These are phyloP conservation scores for Pythium myriotylum DNA, from an alignment of 352 stramenopile genomes.

Conservation along the genomic window DNA sequence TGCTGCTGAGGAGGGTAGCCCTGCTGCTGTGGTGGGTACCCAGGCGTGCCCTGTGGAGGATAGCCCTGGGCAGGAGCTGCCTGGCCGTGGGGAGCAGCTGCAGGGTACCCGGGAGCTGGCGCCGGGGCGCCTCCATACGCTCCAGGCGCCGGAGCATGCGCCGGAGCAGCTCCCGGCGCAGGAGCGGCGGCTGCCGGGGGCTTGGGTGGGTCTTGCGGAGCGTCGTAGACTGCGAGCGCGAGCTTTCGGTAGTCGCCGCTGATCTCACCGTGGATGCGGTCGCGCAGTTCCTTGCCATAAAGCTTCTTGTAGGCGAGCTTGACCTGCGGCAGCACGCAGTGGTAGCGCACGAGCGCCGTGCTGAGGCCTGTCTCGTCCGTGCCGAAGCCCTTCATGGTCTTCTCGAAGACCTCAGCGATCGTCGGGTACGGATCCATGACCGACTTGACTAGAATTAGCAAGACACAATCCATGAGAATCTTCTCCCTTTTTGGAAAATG, in stretches of 20 bases:
- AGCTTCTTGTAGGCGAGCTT: slow-evolving; percentile 67
- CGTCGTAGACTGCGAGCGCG: slow-evolving; percentile 63
- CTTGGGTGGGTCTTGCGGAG: slow-evolving; percentile 46
- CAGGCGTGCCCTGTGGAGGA: slow-evolving; percentile 17
- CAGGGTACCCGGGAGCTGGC: slow-evolving; percentile 1
- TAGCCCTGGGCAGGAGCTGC: slow-evolving; percentile 18
- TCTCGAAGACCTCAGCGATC: slow-evolving; percentile 65
- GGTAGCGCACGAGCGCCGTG: slow-evolving; percentile 68
- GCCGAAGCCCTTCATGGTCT: slow-evolving; percentile 70
- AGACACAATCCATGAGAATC: too few species aligned
- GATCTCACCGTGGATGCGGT: slow-evolving; percentile 74
- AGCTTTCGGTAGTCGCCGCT: slow-evolving; percentile 73
- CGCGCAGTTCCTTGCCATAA: slow-evolving; percentile 73
- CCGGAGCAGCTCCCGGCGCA: slow-evolving; percentile 5
- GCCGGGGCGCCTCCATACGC: too few species aligned
- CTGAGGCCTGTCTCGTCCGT: slow-evolving; percentile 66
- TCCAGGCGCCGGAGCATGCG: not conserved
- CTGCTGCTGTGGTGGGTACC: slow-evolving; percentile 31
- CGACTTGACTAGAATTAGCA: slow-evolving; percentile 31
- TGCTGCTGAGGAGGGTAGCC: slow-evolving; percentile 32
- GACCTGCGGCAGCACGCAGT: slow-evolving; percentile 65
- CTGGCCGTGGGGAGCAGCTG: slow-evolving; percentile 9
- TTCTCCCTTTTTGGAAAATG: too few species aligned
- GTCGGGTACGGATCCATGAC: slow-evolving; percentile 63
- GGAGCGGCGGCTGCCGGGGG: slow-evolving; percentile 2